Base-by-base conservation (phyloP, 163 green algal genomes). In the Volvox carteri region DNA sequence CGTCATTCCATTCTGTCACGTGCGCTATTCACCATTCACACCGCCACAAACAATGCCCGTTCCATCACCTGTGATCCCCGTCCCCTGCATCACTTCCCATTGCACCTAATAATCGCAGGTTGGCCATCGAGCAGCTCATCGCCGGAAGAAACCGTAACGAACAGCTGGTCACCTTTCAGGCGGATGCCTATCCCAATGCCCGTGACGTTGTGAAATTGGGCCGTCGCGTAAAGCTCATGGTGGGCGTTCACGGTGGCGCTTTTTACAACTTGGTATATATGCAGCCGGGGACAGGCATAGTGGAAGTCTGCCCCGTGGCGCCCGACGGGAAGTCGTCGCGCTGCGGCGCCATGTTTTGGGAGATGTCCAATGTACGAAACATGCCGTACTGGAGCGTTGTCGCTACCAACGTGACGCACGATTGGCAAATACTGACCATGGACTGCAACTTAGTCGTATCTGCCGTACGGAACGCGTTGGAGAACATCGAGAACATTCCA, bases 331-430 rank as follows among this genome's bases (percentile, higher is more conserved):
- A 25, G 25, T 60, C 42, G n/a, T 65, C 74, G 4, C 44, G 74
- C 16, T 81, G 74, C n/a, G 74, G 74, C 16, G 44, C 28, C 7
- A 44, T 44, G 44, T 67, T 81, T 67, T 81, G 74, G 74, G 74
- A 81, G 46, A 62, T 46, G 44, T 23, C 44, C 6, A 67, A 7
- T 30, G 44, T 81, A 23, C 44, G 44, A 2, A 81, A 81, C 46
- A 81, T 81, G 74, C 74, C 21, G 44, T 81, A 67, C 74, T 81
- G 74, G 74, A n/a, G 16, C 25, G 74, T 81, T 23, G 44, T 65
- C 2, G 74, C 74, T 1, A 81, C 44, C 44, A 81, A 81, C 44
- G 54, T 48, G 25, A 81, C 16, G 18, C 5, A 25, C 14, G 9
- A 44, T 23, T 81, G 46, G 44, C 33, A 67, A 46, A 28, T 81